Percentiles rank a stretch among this genome's conserved stretches.
phyloP scores from a whole-genome alignment of 2,329 filamentous ascomycete genomes.

The Clonostachys rhizophaga region DNA sequence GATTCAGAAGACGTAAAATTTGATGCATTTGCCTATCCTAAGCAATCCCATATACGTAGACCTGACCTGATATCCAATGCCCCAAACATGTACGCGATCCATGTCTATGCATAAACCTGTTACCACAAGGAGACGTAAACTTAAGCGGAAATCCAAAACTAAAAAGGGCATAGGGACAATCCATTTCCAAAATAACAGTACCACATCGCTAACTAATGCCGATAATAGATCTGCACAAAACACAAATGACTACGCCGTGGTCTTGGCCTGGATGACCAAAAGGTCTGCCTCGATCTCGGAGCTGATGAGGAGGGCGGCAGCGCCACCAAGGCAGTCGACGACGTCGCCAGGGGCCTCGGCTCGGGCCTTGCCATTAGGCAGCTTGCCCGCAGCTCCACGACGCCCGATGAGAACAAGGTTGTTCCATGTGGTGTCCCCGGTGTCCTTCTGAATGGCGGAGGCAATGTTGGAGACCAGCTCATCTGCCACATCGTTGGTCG shows the following conservation, averaged over 20 bases:
- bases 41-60: no score
- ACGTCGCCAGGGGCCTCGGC: conserved; percentile 16
- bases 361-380: conserved; percentile 14
- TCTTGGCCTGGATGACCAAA: conserved; percentile 10
- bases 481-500: conserved; percentile 12
- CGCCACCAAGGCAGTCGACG: conserved; percentile 13
- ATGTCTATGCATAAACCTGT: no score
- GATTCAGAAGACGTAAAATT: no score
- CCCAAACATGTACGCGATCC: no score
- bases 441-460: conserved; percentile 10
- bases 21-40: no score
- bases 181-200: no score
- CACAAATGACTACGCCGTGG: neutral
- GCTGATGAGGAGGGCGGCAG: conserved; percentile 8
- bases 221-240: no score
- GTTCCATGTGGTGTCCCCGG: conserved; percentile 10
- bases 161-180: no score
- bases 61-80: no score
- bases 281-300: conserved; percentile 17
- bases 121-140: no score
- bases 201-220: no score
- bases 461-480: neutral
- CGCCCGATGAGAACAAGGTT: conserved; percentile 18
- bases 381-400: conserved; percentile 9
- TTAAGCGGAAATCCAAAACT: no score